A percentile compares a stretch with the other conserved stretches of the same genome.
Evolutionary conservation across 306 rosid species (phyloP).

Genomic region (Quillaja saponaria): DNA sequence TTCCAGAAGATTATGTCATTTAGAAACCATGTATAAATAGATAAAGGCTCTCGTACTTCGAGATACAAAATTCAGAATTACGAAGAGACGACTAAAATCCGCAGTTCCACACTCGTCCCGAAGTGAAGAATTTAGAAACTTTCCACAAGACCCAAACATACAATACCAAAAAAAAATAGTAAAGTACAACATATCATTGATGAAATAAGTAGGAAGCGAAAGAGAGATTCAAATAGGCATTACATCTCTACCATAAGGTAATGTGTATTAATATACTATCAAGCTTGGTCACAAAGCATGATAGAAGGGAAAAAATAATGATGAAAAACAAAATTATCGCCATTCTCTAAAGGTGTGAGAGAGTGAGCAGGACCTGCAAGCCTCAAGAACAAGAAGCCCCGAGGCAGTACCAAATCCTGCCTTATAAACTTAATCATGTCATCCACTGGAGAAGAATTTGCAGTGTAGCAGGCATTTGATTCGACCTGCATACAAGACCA

Average conservation of each 20-base stretch:
- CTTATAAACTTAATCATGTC: constrained; percentile 20
- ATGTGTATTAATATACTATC: constrained; percentile 19
- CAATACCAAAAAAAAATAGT: too few relatives aligned
- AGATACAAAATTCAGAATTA: too few relatives aligned
- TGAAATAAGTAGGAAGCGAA: constrained; percentile 16
- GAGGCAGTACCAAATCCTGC: constrained; percentile 11
- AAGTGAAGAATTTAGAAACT: too few relatives aligned
- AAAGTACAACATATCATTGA: constrained; percentile 32
- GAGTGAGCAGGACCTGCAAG: constrained; percentile 26
- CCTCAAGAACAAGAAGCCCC: constrained; percentile 42
- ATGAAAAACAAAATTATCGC: constrained; percentile 28
- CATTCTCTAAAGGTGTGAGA: constrained; percentile 10
- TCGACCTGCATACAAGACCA: too few relatives aligned
- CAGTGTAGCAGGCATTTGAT: constrained; percentile 16
- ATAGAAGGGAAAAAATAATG: neutral
- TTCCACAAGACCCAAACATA: constrained; percentile 9
- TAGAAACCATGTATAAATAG: too few relatives aligned
- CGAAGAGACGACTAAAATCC: too few relatives aligned
- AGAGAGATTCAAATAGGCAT: constrained; percentile 27
- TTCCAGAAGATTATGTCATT: too few relatives aligned
- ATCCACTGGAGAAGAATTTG: constrained; percentile 30
- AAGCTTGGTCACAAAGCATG: constrained; percentile 37
- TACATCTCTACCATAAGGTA: neutral
- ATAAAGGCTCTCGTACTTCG: too few relatives aligned
- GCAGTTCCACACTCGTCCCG: too few relatives aligned